Conservation (phyloP, 2,329 filamentous ascomycete genomes). For the Pseudogymnoascus sp. region DNA sequence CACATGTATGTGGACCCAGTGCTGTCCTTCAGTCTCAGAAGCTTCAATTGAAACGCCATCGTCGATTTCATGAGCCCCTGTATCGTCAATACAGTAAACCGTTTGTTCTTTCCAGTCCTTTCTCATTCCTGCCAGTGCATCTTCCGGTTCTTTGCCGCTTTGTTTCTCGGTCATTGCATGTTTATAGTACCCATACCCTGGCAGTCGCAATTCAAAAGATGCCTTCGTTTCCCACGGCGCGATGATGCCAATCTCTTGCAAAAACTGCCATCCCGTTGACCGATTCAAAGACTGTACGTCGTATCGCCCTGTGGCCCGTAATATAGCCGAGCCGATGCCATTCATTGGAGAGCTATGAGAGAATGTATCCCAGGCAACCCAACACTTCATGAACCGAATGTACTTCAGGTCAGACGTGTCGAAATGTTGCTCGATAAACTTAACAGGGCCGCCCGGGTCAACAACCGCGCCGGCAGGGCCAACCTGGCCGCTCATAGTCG, state of each 20-base stretch:
- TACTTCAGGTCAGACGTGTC: conserved; percentile 43
- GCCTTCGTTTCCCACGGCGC: conserved; percentile 63
- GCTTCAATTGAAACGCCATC: conserved; percentile 68
- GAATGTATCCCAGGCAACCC: conserved; percentile 53
- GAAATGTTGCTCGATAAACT: conserved; percentile 16
- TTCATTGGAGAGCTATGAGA: conserved; percentile 45
- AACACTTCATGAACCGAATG: conserved; percentile 63
- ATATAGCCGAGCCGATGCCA: conserved; percentile 55
- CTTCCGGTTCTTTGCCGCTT: conserved; percentile 28
- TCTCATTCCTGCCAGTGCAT: conserved; percentile 46
- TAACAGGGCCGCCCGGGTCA: conserved; percentile 9
- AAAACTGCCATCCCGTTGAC: conserved; percentile 52
- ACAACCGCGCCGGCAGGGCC: conserved; percentile 28
- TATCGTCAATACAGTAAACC: conserved; percentile 67
- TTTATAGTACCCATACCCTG: conserved; percentile 35
- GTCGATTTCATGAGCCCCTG: conserved; percentile 63
- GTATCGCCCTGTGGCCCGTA: conserved; percentile 58
- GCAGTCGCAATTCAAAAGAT: conserved; percentile 53
- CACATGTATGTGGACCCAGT: conserved; percentile 72
- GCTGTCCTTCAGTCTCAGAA: conserved; percentile 44
- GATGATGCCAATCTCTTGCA: conserved; percentile 69
- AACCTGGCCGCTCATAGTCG: conserved; percentile 45
- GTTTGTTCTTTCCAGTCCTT: conserved; percentile 51
- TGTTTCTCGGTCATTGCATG: conserved; percentile 22
- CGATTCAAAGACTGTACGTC: conserved; percentile 40